Evolutionary conservation across 441 rosid genomes (phyloP), one percentile per base, ranked within the genome.

Genomic region (Croton laevigatus): DNA sequence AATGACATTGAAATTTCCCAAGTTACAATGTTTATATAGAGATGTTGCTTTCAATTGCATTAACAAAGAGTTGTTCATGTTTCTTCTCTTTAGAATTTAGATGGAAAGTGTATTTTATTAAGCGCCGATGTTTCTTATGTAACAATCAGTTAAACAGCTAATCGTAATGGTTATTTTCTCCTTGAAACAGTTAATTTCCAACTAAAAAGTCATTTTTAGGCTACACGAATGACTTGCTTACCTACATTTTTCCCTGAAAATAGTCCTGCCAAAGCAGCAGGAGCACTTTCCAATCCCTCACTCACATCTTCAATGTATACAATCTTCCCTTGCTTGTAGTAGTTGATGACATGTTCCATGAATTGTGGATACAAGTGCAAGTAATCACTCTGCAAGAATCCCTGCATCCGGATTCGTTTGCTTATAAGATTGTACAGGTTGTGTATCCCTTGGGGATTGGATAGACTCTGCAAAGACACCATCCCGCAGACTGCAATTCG

Each of bases 401-500:
- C 97, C 76, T 82, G 81, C 77, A 90, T 79, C 44, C 69, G 80
- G 57, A 90, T 10, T 6, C 89, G 82, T 78, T 82, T 88, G 0
- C 63, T 32, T 48, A 87, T 55, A 5, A 88, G 79, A 20, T 67
- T 76, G 76, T 17, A 79, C 81, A 89, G 16, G 71, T 87, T 82
- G 52, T 81, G 86, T 51, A 88, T 75, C 59, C 89, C 92, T 40
- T 67, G 70, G 8, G 84, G 57, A 67, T 66, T 73, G 22, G 74
- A 65, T 51, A 75, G 73, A 20, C 84, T 81, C 44, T 78, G 79
- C 32, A 73, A 53, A 45, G 94, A 89, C 40, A 91, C 84, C 97
- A 91, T 88, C 63, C 97, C 97, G 0, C 94, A 91, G 3, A 85
- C 89, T 0, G 97, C 94, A 37, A 91, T 82, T 54, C 89, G 72